Percentiles rank a stretch among this genome's conserved stretches.
Evolutionary conservation across 208 protist genomes (phyloP).

Genomic region (Leptomonas seymouri): DNA sequence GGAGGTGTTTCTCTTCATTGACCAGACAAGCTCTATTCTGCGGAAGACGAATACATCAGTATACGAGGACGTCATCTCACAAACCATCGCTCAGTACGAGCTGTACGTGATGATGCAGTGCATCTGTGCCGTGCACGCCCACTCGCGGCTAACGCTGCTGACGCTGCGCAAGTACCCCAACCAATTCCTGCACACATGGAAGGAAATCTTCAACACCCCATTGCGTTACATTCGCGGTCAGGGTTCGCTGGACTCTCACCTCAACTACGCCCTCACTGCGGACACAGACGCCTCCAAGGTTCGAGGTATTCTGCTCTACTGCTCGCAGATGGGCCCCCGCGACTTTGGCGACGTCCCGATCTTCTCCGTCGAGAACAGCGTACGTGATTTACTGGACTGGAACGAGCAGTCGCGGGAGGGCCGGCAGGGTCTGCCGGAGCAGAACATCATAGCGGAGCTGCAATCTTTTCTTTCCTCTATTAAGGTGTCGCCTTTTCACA

Average conservation of each 20-base stretch:
- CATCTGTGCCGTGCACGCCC: constrained; percentile 69
- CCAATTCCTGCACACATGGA: constrained; percentile 72
- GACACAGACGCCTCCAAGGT: constrained; percentile 48
- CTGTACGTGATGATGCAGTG: constrained; percentile 89
- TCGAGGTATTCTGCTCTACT: constrained; percentile 86
- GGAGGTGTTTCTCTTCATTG: constrained; percentile 88
- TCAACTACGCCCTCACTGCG: constrained; percentile 74
- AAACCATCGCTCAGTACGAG: constrained; percentile 78
- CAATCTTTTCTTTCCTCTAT: constrained; percentile 84
- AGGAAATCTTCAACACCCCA: constrained; percentile 58
- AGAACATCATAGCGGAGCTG: constrained; percentile 87
- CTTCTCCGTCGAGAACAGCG: constrained; percentile 83
- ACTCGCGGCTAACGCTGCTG: constrained; percentile 71
- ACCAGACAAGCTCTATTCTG: constrained; percentile 82
- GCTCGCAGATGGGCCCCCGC: constrained; percentile 83
- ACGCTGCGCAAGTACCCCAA: constrained; percentile 61
- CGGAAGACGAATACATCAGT: constrained; percentile 65
- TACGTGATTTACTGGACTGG: constrained; percentile 70
- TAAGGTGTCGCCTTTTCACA: constrained; percentile 80
- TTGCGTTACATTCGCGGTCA: constrained; percentile 82
- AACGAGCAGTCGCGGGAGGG: constrained; percentile 37
- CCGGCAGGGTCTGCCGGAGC: constrained; percentile 43
- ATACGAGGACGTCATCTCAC: constrained; percentile 86
- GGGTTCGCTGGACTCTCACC: constrained; percentile 78
- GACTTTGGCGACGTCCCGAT: constrained; percentile 90